Evolutionary conservation across 306 rosid genomes (phyloP).

Genomic region (Herpetospermum pedunculosum): DNA sequence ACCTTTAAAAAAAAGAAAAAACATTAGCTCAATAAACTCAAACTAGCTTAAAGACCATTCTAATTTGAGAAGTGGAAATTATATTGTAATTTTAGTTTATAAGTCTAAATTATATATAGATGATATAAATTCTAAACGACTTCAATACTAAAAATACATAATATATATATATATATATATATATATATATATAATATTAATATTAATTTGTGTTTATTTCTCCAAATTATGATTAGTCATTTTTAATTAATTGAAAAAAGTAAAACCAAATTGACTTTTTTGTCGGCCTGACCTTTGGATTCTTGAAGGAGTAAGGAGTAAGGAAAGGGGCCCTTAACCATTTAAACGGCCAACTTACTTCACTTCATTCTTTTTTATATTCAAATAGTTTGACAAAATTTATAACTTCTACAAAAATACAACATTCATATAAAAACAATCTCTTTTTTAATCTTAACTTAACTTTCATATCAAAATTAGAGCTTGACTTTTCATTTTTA

Average conservation of each 20-base stretch:
- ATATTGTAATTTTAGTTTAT: neutral
- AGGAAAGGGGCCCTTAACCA: slow-evolving; percentile 14
- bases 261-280: neutral
- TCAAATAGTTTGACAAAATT: slow-evolving; percentile 2
- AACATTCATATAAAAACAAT: neutral
- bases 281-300: slow-evolving; percentile 16
- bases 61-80: neutral
- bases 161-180: neutral
- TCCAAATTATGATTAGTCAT: neutral
- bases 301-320: slow-evolving; percentile 13
- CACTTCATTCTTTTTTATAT: neutral
- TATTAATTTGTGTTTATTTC: neutral
- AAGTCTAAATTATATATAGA: neutral
- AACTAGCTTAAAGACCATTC: neutral
- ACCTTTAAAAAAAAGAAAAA: no score
- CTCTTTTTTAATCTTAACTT: neutral
- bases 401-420: neutral
- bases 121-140: neutral
- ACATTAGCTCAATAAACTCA: neutral
- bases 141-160: neutral
- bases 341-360: slow-evolving; percentile 14
- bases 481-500: neutral
- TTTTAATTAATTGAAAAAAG: neutral
- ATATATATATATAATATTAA: neutral
- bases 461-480: neutral